A percentile compares a stretch with the other conserved stretches of the same genome.
phyloP scores from a whole-genome alignment of 108 stramenopile genomes.

The Parietichytrium sp. region DNA sequence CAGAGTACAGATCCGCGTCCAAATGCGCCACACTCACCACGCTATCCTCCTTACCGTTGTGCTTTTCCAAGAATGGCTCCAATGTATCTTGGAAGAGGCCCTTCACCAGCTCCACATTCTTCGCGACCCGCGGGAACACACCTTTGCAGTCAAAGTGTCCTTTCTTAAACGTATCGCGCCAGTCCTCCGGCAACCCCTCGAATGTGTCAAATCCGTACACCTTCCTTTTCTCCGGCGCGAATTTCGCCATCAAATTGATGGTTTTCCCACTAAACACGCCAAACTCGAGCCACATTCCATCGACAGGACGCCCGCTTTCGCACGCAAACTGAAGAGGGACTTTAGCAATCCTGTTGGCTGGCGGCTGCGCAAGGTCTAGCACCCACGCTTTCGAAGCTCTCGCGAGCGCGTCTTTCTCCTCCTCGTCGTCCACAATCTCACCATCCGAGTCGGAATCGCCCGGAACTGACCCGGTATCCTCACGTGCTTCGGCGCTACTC shows the following conservation, averaged over 20 bases:
- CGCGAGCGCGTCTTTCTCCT: no score
- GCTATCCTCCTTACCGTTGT: not conserved
- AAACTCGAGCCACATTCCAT: constrained; percentile 34
- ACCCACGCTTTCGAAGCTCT: constrained; percentile 2
- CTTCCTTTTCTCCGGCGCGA: not conserved
- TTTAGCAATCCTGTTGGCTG: not conserved
- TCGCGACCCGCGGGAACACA: not conserved
- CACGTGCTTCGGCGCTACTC: no score
- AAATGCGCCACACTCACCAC: constrained; percentile 11
- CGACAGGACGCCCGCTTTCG: not conserved
- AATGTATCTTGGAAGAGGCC: constrained; percentile 32
- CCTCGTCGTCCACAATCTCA: no score
- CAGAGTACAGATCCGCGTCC: constrained; percentile 33
- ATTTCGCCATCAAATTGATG: constrained; percentile 17
- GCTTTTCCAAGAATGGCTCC: constrained; percentile 3
- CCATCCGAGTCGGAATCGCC: no score
- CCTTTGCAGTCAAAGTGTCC: constrained; percentile 35
- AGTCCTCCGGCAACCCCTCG: constrained; percentile 23
- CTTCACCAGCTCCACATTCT: constrained; percentile 3
- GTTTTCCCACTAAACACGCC: constrained; percentile 25
- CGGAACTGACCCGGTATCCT: no score
- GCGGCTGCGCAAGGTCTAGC: not conserved
- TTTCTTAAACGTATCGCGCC: constrained; percentile 28
- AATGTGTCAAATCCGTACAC: constrained; percentile 35
- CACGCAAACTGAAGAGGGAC: constrained; percentile 3